These are phyloP conservation scores for Aspergillus haitiensis DNA, from an alignment of 495 filamentous ascomycete genomes.

Conservation along the genomic window DNA sequence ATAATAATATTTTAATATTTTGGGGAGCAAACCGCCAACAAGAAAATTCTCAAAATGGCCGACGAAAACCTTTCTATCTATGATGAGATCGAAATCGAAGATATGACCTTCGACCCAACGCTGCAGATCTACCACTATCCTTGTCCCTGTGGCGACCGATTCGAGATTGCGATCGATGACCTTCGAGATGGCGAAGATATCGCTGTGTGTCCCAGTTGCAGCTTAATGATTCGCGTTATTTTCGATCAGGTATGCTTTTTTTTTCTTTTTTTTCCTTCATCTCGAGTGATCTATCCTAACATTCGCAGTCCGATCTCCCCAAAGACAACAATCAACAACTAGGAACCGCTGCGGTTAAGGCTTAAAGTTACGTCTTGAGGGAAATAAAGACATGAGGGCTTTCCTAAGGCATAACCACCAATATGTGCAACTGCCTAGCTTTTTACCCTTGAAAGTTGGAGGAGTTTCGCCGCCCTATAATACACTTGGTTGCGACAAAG, in stretches of 20 bases:
- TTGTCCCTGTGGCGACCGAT: conserved; percentile 95
- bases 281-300: background rate
- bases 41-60: conserved; percentile 51
- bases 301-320: conserved; percentile 15
- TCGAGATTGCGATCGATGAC: conserved; percentile 86
- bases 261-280: background rate
- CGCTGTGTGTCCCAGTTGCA: conserved; percentile 94
- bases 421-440: background rate
- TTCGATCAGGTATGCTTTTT: conserved; percentile 71
- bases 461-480: background rate
- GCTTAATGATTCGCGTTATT: conserved; percentile 92
- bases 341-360: conserved; percentile 41
- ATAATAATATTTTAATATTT: background rate
- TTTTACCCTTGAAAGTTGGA: background rate
- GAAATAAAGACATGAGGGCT: background rate
- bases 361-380: conserved; percentile 23
- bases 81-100: conserved; percentile 99
- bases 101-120: conserved; percentile 87
- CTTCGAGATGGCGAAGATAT: conserved; percentile 87
- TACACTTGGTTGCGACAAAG: no score
- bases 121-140: conserved; percentile 91
- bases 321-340: conserved; percentile 35
- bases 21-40: background rate
- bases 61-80: conserved; percentile 76
- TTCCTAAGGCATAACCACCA: no score